Evolutionary conservation across 2,329 filamentous ascomycete species (phyloP), one percentile per base, ranked within the genome.

Genomic region (Cordyceps fumosorosea): DNA sequence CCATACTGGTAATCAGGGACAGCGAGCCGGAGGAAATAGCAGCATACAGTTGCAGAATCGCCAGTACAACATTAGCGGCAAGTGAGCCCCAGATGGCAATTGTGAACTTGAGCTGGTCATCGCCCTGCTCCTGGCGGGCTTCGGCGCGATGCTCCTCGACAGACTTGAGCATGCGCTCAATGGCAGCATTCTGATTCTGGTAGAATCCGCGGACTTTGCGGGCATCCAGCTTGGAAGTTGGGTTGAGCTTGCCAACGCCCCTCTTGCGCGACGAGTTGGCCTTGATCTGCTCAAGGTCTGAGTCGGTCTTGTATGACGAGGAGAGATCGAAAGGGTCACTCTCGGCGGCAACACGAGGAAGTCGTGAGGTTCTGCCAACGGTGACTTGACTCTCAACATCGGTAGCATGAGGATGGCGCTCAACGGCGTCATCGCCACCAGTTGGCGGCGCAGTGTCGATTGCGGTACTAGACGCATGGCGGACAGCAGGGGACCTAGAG

Each of bases 1-100:
- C 93, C 90, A 96, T 96, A 65, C 93, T 99, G 18, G 95, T 97
- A 78, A 98, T 97, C 53, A 99, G 86, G 5, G 93, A 96, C 42
- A 98, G 83, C n/a, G 92, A 97, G 53, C 89, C 87, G 0, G 93
- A 96, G 0, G 89, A 85, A 52, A 91, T 84, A 64, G 95, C 95
- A 50, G 89, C 95, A 72, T 96, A 99, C 44, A 97, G 79, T 75
- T 99, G 95, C 20, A 99, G 81, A 4, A 81, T 81, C 0, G 93
- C 86, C 6, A 99, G 82, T 32, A 89, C 65, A 62, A 97, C 74
- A 69, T 98, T 98, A 63, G 93, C 93, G 1, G 78, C 84, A 68
- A 97, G 91, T 44, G 84, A 87, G 18, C 84, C 85, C 71, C 81
- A 86, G 12, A 87, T 79, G 44, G 84, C 84, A 65, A 87, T 89